Base-by-base conservation (phyloP, 1,284 basidiomycete species). In the Mycena citricolor region DNA sequence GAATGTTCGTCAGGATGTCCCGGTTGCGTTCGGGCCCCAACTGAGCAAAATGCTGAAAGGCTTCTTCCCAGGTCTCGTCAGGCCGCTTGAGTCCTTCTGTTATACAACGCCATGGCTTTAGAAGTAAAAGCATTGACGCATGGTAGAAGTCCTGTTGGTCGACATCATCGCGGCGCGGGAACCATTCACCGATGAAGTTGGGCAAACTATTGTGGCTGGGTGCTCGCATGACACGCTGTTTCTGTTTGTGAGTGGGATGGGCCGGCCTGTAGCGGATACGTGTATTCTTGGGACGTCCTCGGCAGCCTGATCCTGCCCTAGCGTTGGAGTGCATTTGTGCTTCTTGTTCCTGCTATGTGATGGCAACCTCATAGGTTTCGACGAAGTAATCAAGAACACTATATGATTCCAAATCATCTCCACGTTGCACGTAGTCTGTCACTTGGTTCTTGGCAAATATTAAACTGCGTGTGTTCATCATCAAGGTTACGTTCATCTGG, bases 151-250 rank as follows among this genome's bases (percentile, higher is more conserved):
- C 32, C 16, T 16, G 10, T 8, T 16, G 16, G 10, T 33, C 11
- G 10, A 8, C 11, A 33, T 11, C 32, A 17, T 16, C 32, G 11
- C 19, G 11, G 10, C 16, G n/a, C 16, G 32, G 32, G 16, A 33
- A 10, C 8, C 32, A 16, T 10, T 12, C 11, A 10, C 32, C 32
- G 16, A 33, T 17, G 10, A 33, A 33, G 19, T 54, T 49, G 0
- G 56, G 53, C 3, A 63, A 33, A 3, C 29, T 58, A 38, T 54
- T 49, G 40, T 64, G 62, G 16, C 16, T 16, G 16, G n/a, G 10
- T 11, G 10, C n/a, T 10, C 32, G 10, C 8, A 57, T 20, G 10
- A 62, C 39, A 4, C 54, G 54, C n/a, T 36, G 31, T 5, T 42
- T 44, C 32, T 11, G 40, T 2, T 25, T 25, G 16, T 33, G 23